Conservation (phyloP, 2,329 filamentous ascomycete genomes). For the Sporothrix phasma region DNA sequence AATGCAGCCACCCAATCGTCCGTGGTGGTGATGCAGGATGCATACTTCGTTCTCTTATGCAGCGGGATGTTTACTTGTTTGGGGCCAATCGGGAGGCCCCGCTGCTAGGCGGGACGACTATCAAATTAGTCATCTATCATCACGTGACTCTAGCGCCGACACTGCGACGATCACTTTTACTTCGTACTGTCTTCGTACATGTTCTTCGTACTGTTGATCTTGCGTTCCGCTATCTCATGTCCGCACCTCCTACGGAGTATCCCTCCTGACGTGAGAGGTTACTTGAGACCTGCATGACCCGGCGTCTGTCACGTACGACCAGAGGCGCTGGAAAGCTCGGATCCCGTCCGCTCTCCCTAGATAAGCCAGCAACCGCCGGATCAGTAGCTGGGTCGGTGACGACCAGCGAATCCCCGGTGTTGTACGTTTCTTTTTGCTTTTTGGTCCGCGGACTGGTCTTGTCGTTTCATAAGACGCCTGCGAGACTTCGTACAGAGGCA, state of each 20-base stretch:
- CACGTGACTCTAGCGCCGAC: no score
- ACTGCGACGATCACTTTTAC: no score
- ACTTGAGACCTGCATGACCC: neutral
- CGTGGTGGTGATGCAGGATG: neutral
- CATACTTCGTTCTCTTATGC: no score
- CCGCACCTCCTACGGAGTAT: no score
- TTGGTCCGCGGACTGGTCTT: neutral
- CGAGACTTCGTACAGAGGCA: no score
- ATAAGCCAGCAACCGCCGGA: constrained; percentile 14
- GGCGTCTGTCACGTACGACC: constrained; percentile 7
- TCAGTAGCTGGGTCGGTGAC: constrained; percentile 16
- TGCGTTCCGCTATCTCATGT: no score
- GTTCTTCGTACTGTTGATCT: no score
- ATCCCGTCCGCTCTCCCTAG: constrained; percentile 16
- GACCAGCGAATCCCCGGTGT: constrained; percentile 16
- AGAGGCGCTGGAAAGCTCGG: constrained; percentile 9
- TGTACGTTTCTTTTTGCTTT: constrained; percentile 10
- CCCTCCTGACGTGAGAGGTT: no score
- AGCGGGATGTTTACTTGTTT: constrained; percentile 10
- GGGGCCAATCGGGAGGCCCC: constrained; percentile 2
- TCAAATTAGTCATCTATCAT: neutral
- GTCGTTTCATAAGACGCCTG: neutral
- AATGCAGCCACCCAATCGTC: neutral
- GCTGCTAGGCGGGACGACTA: constrained; percentile 12
- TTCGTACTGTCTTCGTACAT: no score